Percentiles rank a stretch among this genome's conserved stretches.
phyloP scores from a whole-genome alignment of 2,329 filamentous ascomycete species.

The Aspergillus amoenus region DNA sequence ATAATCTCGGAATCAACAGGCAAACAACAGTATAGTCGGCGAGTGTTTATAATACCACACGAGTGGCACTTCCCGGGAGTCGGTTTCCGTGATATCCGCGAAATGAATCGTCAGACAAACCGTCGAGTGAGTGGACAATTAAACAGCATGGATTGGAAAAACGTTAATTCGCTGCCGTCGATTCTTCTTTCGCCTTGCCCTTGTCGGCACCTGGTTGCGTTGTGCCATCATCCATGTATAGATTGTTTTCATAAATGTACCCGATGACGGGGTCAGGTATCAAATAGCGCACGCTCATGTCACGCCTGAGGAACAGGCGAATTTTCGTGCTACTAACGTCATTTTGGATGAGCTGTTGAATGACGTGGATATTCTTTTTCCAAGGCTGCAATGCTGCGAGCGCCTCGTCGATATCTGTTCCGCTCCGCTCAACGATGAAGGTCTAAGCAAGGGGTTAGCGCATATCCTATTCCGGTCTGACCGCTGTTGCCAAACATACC shows the following conservation, averaged over 20 bases:
- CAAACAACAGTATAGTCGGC: not conserved
- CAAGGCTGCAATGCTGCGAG: slow-evolving; percentile 77
- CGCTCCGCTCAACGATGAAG: slow-evolving; percentile 83
- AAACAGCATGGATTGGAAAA: no score
- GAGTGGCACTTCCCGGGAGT: not conserved
- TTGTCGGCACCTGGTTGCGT: slow-evolving; percentile 30
- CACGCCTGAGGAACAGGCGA: slow-evolving; percentile 72
- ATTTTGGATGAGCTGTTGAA: slow-evolving; percentile 84
- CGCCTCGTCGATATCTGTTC: slow-evolving; percentile 85
- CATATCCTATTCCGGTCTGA: not conserved
- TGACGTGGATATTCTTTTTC: slow-evolving; percentile 83
- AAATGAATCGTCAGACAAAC: not conserved
- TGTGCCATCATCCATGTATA: slow-evolving; percentile 59
- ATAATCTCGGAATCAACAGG: not conserved
- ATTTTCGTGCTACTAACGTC: slow-evolving; percentile 83
- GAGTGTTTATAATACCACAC: not conserved
- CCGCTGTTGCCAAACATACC: slow-evolving; percentile 28
- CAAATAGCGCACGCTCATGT: slow-evolving; percentile 78
- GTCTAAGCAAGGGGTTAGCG: slow-evolving; percentile 41
- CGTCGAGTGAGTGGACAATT: not conserved
- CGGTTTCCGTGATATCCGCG: not conserved
- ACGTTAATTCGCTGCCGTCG: slow-evolving; percentile 26
- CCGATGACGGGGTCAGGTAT: slow-evolving; percentile 73
- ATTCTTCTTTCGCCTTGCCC: slow-evolving; percentile 31
- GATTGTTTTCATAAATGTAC: slow-evolving; percentile 67